phyloP scores from a whole-genome alignment of 805 yeast species.

The Candida ponderosae region DNA sequence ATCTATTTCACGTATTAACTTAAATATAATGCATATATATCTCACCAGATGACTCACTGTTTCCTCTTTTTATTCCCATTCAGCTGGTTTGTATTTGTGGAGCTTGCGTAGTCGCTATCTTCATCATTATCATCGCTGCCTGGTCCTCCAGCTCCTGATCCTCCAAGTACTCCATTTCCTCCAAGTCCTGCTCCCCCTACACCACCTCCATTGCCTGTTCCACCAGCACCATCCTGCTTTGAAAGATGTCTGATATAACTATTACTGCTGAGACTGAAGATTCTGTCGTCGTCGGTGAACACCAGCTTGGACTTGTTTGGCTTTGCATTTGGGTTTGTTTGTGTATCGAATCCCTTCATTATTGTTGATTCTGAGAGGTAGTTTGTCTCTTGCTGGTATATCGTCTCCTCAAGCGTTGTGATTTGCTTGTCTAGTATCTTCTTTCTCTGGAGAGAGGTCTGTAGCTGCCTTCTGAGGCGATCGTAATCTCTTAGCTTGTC shows the following conservation, averaged over 20 bases:
- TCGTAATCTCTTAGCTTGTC: not conserved
- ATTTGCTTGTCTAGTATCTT: conserved; percentile 58
- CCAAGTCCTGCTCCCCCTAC: no score
- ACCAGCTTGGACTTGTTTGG: conserved; percentile 35
- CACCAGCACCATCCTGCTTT: not conserved
- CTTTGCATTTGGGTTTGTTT: conserved; percentile 39
- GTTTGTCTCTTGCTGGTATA: conserved; percentile 69
- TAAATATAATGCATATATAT: no score
- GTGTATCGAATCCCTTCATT: conserved; percentile 90
- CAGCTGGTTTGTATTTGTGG: not conserved
- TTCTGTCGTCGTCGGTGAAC: conserved; percentile 68
- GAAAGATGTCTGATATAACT: conserved; percentile 52
- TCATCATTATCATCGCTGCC: not conserved
- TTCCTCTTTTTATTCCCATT: no score
- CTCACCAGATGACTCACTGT: no score
- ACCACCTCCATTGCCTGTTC: no score
- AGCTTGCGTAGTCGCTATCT: not conserved
- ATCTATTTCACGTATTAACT: no score
- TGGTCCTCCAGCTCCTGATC: no score
- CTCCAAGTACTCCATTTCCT: no score
- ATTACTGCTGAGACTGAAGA: conserved; percentile 70
- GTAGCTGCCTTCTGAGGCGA: conserved; percentile 51
- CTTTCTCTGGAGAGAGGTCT: conserved; percentile 53
- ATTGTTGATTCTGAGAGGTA: conserved; percentile 68
- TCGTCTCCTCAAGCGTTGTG: conserved; percentile 62